Base-by-base conservation (phyloP, 176 grass and related monocot species). In the Saccharum spontaneum region DNA sequence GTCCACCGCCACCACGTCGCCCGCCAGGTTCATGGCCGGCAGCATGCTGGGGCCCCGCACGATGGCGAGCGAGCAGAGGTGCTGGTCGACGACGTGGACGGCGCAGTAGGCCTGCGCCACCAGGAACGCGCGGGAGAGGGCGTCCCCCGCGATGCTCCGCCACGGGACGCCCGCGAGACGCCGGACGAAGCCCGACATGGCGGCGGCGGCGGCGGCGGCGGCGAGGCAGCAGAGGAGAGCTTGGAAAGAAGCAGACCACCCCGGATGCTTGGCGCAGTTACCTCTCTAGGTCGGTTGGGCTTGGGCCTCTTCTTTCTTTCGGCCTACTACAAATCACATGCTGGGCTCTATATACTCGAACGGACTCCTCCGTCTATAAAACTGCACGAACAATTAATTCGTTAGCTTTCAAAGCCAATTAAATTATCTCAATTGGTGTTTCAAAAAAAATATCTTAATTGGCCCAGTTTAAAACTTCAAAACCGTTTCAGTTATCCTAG, bases 31-130 rank as follows among this genome's bases (percentile, higher is more conserved):
- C 17, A 98, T 0, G 31, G 91, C 72, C 28, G 96, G 96, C 67
- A 98, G 73, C 96, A 98, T 98, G 89, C 96, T 98, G 26, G 91
- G 48, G 18, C 96, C 96, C 33, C 52, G 67, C 52, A 67, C 88
- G 34, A 86, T 3, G 48, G 69, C 59, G 64, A 94, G 0, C 66
- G 69, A 36, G 55, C 63, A 75, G 71, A 89, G 16, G 84, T 92
- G 83, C 22, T 73, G 14, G 43, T 90, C 14, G 43, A 92, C 6
- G 61, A 94, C 63, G 77, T 92, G 84, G 71, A 90, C 24, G 41
- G 76, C 78, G 89, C 96, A 98, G 28, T 83, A 48, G 55, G 62
- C 73, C 82, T 91, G 85, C 50, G 55, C 52, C 65, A 86, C 43
- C 50, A 92, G 43, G 62, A 73, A 26, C 3, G 13, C 33, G 46